Evolutionary conservation across 148 eudicot species (phyloP).

Genomic region (Nepenthes mirabilis): DNA sequence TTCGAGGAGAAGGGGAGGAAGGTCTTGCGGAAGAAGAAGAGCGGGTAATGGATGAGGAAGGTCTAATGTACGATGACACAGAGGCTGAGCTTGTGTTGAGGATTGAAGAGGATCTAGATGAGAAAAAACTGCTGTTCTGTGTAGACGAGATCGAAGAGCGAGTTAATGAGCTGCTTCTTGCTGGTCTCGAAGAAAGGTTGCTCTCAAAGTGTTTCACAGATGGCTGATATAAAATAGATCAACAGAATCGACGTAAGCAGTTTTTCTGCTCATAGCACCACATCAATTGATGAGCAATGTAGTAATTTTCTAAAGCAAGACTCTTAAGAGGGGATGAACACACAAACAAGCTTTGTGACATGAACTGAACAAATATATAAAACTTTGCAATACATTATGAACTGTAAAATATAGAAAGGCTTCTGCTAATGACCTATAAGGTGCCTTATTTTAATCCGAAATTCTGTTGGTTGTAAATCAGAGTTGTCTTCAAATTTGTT

Average conservation of each 20-base stretch:
- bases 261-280: neutral
- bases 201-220: slow-evolving; percentile 65
- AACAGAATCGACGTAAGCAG: slow-evolving; percentile 7
- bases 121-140: slow-evolving; percentile 42
- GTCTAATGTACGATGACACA: slow-evolving; percentile 80
- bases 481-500: too few relatives aligned
- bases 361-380: too few relatives aligned
- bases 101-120: slow-evolving; percentile 56
- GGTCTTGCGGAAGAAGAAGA: slow-evolving; percentile 65
- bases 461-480: too few relatives aligned
- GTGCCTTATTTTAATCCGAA: too few relatives aligned
- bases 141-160: slow-evolving; percentile 65
- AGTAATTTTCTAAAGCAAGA: neutral
- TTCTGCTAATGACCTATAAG: too few relatives aligned
- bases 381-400: too few relatives aligned
- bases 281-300: neutral
- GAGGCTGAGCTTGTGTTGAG: slow-evolving; percentile 46
- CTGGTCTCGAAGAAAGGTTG: slow-evolving; percentile 47
- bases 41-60: slow-evolving; percentile 71
- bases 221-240: slow-evolving; percentile 32
- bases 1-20: slow-evolving; percentile 70
- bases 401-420: too few relatives aligned
- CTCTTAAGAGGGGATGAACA: too few relatives aligned
- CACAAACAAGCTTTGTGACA: too few relatives aligned
- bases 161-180: slow-evolving; percentile 85